phyloP scores from a whole-genome alignment of 306 rosid genomes.

The Dicorynia guianensis region DNA sequence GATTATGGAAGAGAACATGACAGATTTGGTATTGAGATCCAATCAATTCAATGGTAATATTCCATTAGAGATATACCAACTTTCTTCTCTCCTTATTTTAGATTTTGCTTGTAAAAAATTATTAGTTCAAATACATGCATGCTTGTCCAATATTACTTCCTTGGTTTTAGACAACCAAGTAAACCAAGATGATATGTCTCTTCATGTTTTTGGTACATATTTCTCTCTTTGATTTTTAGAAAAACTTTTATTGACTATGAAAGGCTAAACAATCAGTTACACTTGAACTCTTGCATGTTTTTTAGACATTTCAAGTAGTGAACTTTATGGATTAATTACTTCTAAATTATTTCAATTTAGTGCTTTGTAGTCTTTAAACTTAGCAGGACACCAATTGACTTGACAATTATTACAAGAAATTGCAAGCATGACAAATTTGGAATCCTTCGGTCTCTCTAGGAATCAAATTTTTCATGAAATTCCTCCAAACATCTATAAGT shows the following conservation, averaged over 20 bases:
- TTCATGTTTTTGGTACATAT: no score
- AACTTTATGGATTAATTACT: constrained; percentile 37
- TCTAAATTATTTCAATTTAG: constrained; percentile 7
- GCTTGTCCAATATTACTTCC: constrained; percentile 23
- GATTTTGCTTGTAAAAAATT: constrained; percentile 36
- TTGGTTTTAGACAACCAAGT: constrained; percentile 7
- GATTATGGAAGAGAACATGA: constrained; percentile 10
- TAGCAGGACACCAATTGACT: constrained; percentile 41
- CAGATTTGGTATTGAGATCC: constrained; percentile 35
- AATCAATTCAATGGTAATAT: constrained; percentile 37
- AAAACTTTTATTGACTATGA: background rate
- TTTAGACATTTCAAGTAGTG: constrained; percentile 34
- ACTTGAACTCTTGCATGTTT: constrained; percentile 16
- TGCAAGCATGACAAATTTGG: constrained; percentile 33
- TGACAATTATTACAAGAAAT: constrained; percentile 29
- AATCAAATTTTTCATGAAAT: constrained; percentile 29
- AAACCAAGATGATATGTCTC: background rate
- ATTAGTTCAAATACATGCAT: constrained; percentile 37
- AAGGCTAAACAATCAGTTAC: constrained; percentile 12
- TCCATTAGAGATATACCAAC: constrained; percentile 27
- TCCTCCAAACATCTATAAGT: constrained; percentile 3
- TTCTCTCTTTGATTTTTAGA: background rate
- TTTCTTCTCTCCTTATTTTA: constrained; percentile 35
- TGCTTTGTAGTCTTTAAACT: constrained; percentile 27
- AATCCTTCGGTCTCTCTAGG: constrained; percentile 36